Conservation (phyloP, 176 grass and related monocot genomes). For the Urochloa ruziziensis region DNA sequence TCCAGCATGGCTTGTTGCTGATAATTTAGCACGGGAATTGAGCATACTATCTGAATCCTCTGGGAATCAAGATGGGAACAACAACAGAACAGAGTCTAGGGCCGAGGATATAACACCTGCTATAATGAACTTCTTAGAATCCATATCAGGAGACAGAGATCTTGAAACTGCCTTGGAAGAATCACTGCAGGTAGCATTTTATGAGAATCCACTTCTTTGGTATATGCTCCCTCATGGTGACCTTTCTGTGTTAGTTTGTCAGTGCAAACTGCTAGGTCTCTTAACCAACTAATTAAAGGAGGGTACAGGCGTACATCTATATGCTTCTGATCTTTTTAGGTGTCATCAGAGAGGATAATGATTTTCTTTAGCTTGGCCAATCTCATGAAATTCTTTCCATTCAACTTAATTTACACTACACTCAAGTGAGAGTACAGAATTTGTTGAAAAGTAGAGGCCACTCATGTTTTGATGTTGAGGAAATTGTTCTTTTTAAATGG, state of each 20-base stretch:
- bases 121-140: slow-evolving; percentile 56
- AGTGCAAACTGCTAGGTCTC: neutral
- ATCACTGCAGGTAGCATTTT: slow-evolving; percentile 58
- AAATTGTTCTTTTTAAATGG: neutral
- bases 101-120: slow-evolving; percentile 31
- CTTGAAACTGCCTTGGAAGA: slow-evolving; percentile 73
- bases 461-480: neutral
- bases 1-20: slow-evolving; percentile 90
- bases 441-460: neutral
- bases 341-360: neutral
- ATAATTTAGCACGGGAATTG: slow-evolving; percentile 65
- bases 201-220: neutral
- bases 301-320: too few species aligned
- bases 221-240: neutral
- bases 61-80: slow-evolving; percentile 42
- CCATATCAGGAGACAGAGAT: slow-evolving; percentile 42
- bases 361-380: neutral
- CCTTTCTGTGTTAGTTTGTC: slow-evolving; percentile 13
- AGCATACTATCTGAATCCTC: slow-evolving; percentile 65
- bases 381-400: neutral
- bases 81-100: slow-evolving; percentile 12
- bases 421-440: neutral
- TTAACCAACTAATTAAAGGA: slow-evolving; percentile 1
- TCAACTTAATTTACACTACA: slow-evolving; percentile 1
- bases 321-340: slow-evolving; percentile 5